Conservation (phyloP, 2,329 filamentous ascomycete genomes). For the Capronia coronata region DNA sequence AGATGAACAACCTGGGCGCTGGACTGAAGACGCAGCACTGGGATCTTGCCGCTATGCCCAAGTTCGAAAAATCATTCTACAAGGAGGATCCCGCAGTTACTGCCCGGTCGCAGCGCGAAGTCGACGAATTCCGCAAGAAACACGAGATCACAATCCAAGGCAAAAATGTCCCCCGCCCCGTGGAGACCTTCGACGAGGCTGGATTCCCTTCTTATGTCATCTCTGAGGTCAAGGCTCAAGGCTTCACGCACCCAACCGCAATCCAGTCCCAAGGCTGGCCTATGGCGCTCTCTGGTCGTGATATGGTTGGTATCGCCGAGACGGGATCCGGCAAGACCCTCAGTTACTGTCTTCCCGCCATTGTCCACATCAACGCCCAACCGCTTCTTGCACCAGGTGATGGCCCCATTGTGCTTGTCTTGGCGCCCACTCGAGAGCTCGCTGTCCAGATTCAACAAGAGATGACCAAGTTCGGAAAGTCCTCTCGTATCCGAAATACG, state of each 20-base stretch:
- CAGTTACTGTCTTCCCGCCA: conserved; percentile 94
- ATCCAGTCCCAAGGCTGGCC: conserved; percentile 99
- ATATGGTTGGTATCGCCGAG: conserved; percentile 98
- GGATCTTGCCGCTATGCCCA: conserved; percentile 74
- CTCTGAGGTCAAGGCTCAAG: conserved; percentile 97
- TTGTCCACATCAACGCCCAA: conserved; percentile 99
- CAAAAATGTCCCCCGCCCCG: conserved; percentile 76
- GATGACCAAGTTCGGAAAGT: conserved; percentile 97
- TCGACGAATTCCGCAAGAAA: conserved; percentile 80
- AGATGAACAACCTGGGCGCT: conserved; percentile 86
- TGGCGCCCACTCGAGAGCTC: conserved; percentile 94
- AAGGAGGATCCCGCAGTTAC: conserved; percentile 82
- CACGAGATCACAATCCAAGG: conserved; percentile 80
- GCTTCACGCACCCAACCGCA: conserved; percentile 85
- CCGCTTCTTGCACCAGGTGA: conserved; percentile 91
- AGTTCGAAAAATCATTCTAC: conserved; percentile 99
- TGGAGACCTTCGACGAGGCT: conserved; percentile 96
- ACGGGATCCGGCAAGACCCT: conserved; percentile 98
- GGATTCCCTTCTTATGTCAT: conserved; percentile 96
- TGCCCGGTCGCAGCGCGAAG: conserved; percentile 66
- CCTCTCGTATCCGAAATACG: conserved; percentile 94
- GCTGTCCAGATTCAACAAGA: conserved; percentile 98
- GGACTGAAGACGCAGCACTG: conserved; percentile 81
- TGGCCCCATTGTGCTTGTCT: conserved; percentile 90
- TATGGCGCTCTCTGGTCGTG: conserved; percentile 95